These are phyloP conservation scores for Serendipita sp. DNA, from an alignment of 1,284 basidiomycete species.

Conservation along the genomic window DNA sequence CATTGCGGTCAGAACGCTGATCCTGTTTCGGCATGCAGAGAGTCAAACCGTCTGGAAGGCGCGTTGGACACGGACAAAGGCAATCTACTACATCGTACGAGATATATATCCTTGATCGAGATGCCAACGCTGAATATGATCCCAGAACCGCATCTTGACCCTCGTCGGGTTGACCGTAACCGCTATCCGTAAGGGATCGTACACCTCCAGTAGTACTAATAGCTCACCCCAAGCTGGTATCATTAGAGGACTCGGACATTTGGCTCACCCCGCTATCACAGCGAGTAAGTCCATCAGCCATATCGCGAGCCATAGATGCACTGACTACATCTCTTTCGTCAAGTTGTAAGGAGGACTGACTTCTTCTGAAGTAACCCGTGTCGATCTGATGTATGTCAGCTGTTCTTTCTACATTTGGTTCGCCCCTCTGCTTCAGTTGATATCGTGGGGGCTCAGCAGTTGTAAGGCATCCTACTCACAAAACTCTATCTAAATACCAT, in stretches of 20 bases:
- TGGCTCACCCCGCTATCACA: not conserved
- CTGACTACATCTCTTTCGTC: too few relatives aligned
- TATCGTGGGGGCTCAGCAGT: not conserved
- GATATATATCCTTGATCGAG: not conserved
- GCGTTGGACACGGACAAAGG: not conserved
- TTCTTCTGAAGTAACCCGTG: not conserved
- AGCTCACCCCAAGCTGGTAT: too few relatives aligned
- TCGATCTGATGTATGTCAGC: not conserved
- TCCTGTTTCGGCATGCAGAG: not conserved
- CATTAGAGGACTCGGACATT: not conserved
- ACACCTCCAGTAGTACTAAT: too few relatives aligned
- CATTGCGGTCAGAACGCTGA: not conserved
- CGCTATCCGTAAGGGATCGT: not conserved
- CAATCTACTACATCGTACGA: not conserved
- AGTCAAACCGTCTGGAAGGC: constrained; percentile 2
- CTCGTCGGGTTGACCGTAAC: not conserved
- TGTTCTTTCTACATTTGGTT: not conserved
- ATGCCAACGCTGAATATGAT: not conserved
- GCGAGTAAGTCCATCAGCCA: not conserved
- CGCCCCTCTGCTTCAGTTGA: not conserved
- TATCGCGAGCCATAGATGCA: too few relatives aligned
- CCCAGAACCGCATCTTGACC: not conserved
- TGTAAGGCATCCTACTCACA: not conserved
- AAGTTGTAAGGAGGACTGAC: not conserved
- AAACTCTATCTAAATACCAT: not conserved